Conservation (phyloP, 1,284 basidiomycete genomes). For the Veloboletus limbatus region DNA sequence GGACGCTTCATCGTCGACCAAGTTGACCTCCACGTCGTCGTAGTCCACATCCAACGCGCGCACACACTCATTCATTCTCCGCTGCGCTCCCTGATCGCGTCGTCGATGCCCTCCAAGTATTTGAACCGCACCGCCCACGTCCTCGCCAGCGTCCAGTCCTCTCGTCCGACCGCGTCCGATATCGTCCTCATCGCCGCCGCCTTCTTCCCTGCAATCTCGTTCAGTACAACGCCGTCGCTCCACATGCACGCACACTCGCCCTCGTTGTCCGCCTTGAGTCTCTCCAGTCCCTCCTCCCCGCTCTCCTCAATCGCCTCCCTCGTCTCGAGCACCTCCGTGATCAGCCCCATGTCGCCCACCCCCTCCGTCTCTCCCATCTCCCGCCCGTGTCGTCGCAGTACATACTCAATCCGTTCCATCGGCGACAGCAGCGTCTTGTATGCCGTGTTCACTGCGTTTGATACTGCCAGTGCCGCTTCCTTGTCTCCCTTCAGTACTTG, state of each 20-base stretch:
- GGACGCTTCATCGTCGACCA: constrained; percentile 17
- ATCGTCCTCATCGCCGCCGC: constrained; percentile 47
- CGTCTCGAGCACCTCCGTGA: constrained; percentile 80
- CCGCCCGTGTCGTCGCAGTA: constrained; percentile 62
- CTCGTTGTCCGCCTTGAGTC: constrained; percentile 55
- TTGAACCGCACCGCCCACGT: constrained; percentile 66
- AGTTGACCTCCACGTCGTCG: too few relatives aligned
- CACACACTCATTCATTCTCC: constrained; percentile 41
- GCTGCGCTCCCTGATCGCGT: constrained; percentile 53
- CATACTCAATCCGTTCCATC: constrained; percentile 65
- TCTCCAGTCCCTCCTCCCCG: constrained; percentile 41
- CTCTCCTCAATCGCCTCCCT: constrained; percentile 79
- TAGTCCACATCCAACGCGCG: too few relatives aligned
- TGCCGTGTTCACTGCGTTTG: constrained; percentile 73
- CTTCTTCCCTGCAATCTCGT: constrained; percentile 50
- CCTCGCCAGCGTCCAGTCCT: constrained; percentile 59
- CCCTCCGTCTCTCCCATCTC: constrained; percentile 73
- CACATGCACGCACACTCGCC: constrained; percentile 44
- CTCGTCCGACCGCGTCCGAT: constrained; percentile 46
- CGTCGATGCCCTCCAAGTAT: constrained; percentile 74
- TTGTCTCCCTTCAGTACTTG: constrained; percentile 48
- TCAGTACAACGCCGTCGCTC: background rate
- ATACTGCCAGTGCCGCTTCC: constrained; percentile 61
- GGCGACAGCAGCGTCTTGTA: constrained; percentile 69
- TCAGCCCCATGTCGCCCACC: constrained; percentile 68